Evolutionary conservation across 768 basidiomycete genomes (phyloP), one percentile per base, ranked within the genome.

Genomic region (Lepiota brunneoincarnata): DNA sequence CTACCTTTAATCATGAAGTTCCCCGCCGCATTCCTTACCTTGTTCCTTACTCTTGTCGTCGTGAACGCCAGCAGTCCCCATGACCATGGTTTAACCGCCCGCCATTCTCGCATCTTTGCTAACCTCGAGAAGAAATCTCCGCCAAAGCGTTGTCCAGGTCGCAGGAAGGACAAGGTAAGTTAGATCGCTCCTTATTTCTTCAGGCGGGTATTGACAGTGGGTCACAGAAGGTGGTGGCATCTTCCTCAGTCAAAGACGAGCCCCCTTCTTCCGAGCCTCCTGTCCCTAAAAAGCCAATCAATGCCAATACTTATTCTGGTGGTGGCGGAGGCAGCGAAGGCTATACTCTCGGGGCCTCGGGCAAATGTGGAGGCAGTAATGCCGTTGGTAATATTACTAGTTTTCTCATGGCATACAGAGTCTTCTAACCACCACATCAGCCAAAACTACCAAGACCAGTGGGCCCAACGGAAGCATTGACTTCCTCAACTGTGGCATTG

Each of bases 401-500:
- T 51, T 20, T 14, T 36, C 6, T 39, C 18, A 10, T n/a, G 14
- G 2, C 15, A 15, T 12, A 2, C 9, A 11, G 4, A 34, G 15
- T 14, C 5, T 1, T 20, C 35, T 54, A 15, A 54, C n/a, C 17
- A 3, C 3, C 36, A 26, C 49, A 49, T 40, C 62, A 88, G 86
- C 61, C 61, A 54, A 80, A 37, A 70, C 76, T 57, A 83, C 80
- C 3, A 61, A 66, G 6, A 68, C 73, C 21, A 69, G 71, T 37
- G 89, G 89, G 15, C 87, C 87, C 15, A 89, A 89, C 62, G 87
- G 87, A n/a, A 66, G 75, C 62, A 82, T 89, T 44, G 73, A 81
- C 50, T 93, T 85, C 80, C 67, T 93, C 59, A 91, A 89, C 71
- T 93, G 91, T 62, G 91, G 89, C 39, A 66, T 93, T 51, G 72